Evolutionary conservation across 2,329 filamentous ascomycete genomes (phyloP).

Genomic region (Xylariaceae sp.): DNA sequence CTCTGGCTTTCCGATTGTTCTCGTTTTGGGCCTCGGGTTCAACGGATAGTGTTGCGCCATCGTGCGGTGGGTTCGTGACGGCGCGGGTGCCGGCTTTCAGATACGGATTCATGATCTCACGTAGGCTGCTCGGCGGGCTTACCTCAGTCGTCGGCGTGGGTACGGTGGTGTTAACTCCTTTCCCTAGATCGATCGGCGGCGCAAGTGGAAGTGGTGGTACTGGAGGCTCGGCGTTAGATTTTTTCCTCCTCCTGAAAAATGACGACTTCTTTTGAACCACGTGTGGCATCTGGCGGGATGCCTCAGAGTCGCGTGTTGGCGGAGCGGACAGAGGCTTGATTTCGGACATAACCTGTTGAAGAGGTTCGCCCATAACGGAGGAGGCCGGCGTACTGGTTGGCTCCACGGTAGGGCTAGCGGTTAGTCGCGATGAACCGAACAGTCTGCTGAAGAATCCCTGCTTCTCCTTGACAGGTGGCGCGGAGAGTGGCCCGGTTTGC

Average conservation of each 20-base stretch:
- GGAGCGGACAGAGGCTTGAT: slow-evolving; percentile 44
- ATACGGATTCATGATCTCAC: slow-evolving; percentile 84
- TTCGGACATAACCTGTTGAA: slow-evolving; percentile 42
- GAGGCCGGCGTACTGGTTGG: slow-evolving; percentile 31
- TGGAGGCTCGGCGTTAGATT: slow-evolving; percentile 73
- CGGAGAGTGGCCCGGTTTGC: slow-evolving; percentile 39
- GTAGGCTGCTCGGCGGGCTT: slow-evolving; percentile 73
- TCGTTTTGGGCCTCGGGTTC: slow-evolving; percentile 27
- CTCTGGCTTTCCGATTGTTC: slow-evolving; percentile 41
- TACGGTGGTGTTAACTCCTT: slow-evolving; percentile 26
- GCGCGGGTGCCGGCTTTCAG: slow-evolving; percentile 37
- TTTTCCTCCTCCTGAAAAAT: slow-evolving; percentile 91
- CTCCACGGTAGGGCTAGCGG: slow-evolving; percentile 18
- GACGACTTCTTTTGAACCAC: slow-evolving; percentile 85
- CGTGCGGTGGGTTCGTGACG: slow-evolving; percentile 19
- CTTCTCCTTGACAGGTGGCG: slow-evolving; percentile 56
- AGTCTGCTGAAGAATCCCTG: slow-evolving; percentile 91
- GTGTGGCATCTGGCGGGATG: slow-evolving; percentile 35
- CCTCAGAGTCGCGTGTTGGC: slow-evolving; percentile 49
- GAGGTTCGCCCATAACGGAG: slow-evolving; percentile 35
- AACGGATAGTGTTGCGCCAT: slow-evolving; percentile 24
- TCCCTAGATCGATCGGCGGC: slow-evolving; percentile 23
- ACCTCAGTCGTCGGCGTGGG: slow-evolving; percentile 37
- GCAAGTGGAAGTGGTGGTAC: slow-evolving; percentile 42
- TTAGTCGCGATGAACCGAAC: slow-evolving; percentile 69